Percentiles rank a stretch among this genome's conserved stretches.
phyloP scores from a whole-genome alignment of 495 filamentous ascomycete genomes.

The Cudoniella acicularis region DNA sequence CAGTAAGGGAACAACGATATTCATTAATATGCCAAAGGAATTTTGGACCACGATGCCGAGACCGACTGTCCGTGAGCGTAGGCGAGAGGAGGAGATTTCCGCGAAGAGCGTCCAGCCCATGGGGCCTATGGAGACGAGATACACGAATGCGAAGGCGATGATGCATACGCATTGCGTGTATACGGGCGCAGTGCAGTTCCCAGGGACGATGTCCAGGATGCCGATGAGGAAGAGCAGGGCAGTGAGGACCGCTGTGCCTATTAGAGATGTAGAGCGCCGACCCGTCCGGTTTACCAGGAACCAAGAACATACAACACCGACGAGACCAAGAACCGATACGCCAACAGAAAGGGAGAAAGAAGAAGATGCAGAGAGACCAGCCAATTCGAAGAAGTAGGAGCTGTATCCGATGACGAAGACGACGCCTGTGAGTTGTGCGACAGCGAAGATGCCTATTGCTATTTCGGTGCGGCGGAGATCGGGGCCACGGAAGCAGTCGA shows the following conservation, averaged over 20 bases:
- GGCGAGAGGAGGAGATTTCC: slow-evolving; percentile 29
- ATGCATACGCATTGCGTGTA: slow-evolving; percentile 11
- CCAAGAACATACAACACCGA: slow-evolving; percentile 50
- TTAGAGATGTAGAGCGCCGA: slow-evolving; percentile 42
- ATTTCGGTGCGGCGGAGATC: slow-evolving; percentile 67
- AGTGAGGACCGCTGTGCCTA: not conserved
- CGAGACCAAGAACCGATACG: slow-evolving; percentile 42
- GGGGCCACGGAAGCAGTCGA: slow-evolving; percentile 64
- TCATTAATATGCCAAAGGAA: slow-evolving; percentile 54
- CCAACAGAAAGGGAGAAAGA: slow-evolving; percentile 51
- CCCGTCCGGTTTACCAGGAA: slow-evolving; percentile 45
- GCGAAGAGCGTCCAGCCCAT: slow-evolving; percentile 5
- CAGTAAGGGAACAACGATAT: slow-evolving; percentile 61
- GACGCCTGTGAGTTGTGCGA: slow-evolving; percentile 12
- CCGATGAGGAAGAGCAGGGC: slow-evolving; percentile 27
- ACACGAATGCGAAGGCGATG: slow-evolving; percentile 14
- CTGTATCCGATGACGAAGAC: slow-evolving; percentile 57
- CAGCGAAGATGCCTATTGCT: slow-evolving; percentile 65
- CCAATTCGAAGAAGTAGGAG: slow-evolving; percentile 64
- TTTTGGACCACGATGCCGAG: slow-evolving; percentile 59
- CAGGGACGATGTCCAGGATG: slow-evolving; percentile 6
- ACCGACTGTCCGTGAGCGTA: slow-evolving; percentile 60
- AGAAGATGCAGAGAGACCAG: slow-evolving; percentile 51
- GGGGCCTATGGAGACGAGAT: slow-evolving; percentile 9
- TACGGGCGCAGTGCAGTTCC: not conserved